Base-by-base conservation (phyloP, 208 protist species). In the Leishmania major region DNA sequence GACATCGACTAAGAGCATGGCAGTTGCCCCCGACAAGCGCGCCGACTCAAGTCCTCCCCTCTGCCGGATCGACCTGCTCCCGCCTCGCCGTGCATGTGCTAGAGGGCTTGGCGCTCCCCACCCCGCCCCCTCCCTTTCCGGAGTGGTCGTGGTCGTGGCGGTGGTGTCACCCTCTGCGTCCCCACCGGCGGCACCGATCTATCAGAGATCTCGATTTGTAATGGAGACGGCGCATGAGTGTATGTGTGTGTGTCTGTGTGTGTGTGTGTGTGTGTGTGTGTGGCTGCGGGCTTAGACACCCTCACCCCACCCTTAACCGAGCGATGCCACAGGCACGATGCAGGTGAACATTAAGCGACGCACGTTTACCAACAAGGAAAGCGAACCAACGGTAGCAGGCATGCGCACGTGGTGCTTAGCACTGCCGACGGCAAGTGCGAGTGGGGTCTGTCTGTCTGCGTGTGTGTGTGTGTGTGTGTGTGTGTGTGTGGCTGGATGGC, bases 1-100 rank as follows among this genome's bases (percentile, higher is more conserved):
- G 77, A 81, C 53, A 79, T 85, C 19, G 82, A 83, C 55, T 85
- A 19, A 75, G 55, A 69, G 11, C 40, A 43, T 53, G n/a, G 22
- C 43, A 53, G 40, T 45, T 53, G 70, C 31, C 70, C 10, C 70
- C 28, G 10, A 17, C 40, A 43, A 53, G 40, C 25, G 47, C 28
- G 19, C 70, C 55, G 40, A 22, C 28, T 22, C n/a, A 31, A 7
- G n/a, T 28, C 40, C 70, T 19, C 22, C 25, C 35, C 35, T 59
- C 37, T 7, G 6, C 53, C 40, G n/a, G 1, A 35, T 77, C 35
- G 28, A 45, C 51, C 31, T 47, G 15, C 75, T 67, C 40, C 49
- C 10, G n/a, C 47, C 51, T 28, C 49, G 25, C 73, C 51, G 43
- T 51, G 43, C 28, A 28, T 19, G 7, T 17, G 37, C 17, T n/a